A percentile compares a stretch with the other conserved stretches of the same genome.
Evolutionary conservation across 1,139 yeast species (phyloP).

Genomic region (Debaryomyces sp.): DNA sequence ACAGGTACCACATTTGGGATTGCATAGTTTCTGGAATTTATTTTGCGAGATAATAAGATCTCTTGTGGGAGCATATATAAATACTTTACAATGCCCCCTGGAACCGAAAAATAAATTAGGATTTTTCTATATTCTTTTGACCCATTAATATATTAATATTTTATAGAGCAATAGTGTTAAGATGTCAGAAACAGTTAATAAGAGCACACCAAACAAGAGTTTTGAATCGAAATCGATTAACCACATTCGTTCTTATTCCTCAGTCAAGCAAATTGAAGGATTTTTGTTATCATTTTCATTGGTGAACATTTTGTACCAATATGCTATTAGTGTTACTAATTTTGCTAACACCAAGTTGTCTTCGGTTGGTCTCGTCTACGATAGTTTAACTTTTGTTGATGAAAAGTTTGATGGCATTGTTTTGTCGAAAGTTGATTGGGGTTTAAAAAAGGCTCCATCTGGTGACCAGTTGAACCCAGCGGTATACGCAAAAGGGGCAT

Average conservation of each 20-base stretch:
- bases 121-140: not conserved
- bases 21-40: not conserved
- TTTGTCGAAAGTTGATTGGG: conserved; percentile 24
- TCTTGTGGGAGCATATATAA: not conserved
- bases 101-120: not conserved
- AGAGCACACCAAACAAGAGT: conserved; percentile 7
- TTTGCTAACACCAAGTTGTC: conserved; percentile 26
- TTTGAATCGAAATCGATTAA: conserved; percentile 38
- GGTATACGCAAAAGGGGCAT: conserved; percentile 16
- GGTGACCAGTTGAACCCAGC: conserved; percentile 18
- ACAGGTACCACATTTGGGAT: not conserved
- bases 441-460: conserved; percentile 10
- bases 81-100: not conserved
- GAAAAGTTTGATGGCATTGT: conserved; percentile 28
- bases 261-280: conserved; percentile 25
- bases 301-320: conserved; percentile 25
- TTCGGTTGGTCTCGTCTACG: conserved; percentile 26
- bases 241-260: conserved; percentile 38
- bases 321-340: conserved; percentile 20
- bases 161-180: not conserved
- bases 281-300: conserved; percentile 31
- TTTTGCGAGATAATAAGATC: not conserved
- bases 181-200: conserved; percentile 6
- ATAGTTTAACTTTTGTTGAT: conserved; percentile 31
- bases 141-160: not conserved